A percentile compares a stretch with the other conserved stretches of the same genome.
phyloP scores from a whole-genome alignment of 768 basidiomycete species.

The Coprinopsis cinerea region DNA sequence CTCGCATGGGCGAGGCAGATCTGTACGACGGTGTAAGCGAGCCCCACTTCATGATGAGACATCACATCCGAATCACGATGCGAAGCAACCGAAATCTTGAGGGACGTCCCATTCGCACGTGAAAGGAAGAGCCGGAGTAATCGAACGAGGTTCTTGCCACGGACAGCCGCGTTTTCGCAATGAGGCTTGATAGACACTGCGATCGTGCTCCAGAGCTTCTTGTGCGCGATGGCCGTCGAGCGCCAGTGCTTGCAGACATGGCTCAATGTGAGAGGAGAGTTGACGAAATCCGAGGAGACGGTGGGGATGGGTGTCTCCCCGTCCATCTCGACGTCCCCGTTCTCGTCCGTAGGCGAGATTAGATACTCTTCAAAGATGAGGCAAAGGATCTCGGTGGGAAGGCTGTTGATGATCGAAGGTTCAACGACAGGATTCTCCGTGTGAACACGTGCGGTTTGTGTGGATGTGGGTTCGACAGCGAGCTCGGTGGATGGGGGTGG shows the following conservation, averaged over 20 bases:
- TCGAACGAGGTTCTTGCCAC: not conserved
- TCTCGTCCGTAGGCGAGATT: not conserved
- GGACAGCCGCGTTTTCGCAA: not conserved
- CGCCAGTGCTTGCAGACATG: constrained; percentile 9
- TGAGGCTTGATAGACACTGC: constrained; percentile 1
- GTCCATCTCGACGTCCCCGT: not conserved
- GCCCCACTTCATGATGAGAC: not conserved
- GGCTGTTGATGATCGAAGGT: constrained; percentile 9
- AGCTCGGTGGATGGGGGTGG: not conserved
- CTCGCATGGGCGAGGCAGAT: not conserved
- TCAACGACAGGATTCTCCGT: not conserved
- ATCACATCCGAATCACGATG: not conserved
- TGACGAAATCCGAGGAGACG: not conserved
- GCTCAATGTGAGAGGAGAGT: constrained; percentile 4
- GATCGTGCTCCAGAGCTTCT: constrained; percentile 5
- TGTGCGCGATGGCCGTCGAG: constrained; percentile 1
- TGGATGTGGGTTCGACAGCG: not conserved
- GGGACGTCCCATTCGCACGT: not conserved
- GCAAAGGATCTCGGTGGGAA: constrained; percentile 6
- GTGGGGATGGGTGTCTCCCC: not conserved
- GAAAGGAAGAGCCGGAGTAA: not conserved
- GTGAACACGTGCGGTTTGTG: not conserved
- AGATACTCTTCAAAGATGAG: constrained; percentile 4
- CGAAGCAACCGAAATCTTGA: not conserved
- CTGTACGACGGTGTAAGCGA: not conserved